Conservation (phyloP, 768 basidiomycete species). For the Psilocybe azurescens region DNA sequence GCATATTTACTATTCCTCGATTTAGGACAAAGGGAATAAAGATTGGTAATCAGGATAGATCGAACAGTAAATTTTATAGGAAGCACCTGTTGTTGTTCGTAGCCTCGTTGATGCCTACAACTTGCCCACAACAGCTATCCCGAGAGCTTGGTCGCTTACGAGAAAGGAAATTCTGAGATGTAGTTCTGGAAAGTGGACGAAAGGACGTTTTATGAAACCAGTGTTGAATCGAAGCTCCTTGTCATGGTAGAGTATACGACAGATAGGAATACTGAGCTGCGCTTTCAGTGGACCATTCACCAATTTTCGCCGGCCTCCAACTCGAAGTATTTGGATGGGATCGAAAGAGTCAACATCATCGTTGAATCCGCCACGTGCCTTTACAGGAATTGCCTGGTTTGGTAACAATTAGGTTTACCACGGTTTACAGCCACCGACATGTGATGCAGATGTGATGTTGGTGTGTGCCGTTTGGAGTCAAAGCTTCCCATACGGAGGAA, state of each 20-base stretch:
- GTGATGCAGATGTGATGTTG: too few species aligned
- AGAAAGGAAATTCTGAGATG: slow-evolving; percentile 21
- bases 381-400: not conserved
- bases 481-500: too few species aligned
- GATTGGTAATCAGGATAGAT: not conserved
- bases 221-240: slow-evolving; percentile 6
- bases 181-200: not conserved
- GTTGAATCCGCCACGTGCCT: not conserved
- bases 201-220: slow-evolving; percentile 5
- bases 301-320: not conserved
- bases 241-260: slow-evolving; percentile 4
- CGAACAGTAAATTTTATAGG: not conserved
- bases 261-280: not conserved
- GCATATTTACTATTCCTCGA: not conserved
- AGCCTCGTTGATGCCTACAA: not conserved
- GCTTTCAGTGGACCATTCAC: not conserved
- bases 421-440: not conserved
- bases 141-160: slow-evolving; percentile 10
- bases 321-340: not conserved
- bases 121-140: not conserved
- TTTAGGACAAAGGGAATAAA: not conserved
- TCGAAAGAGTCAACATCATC: not conserved
- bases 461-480: too few species aligned
- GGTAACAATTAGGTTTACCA: not conserved
- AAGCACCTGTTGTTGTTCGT: not conserved